Evolutionary conservation across 768 basidiomycete genomes (phyloP), one percentile per base, ranked within the genome.

Genomic region (Xerocomellus amylosporus): DNA sequence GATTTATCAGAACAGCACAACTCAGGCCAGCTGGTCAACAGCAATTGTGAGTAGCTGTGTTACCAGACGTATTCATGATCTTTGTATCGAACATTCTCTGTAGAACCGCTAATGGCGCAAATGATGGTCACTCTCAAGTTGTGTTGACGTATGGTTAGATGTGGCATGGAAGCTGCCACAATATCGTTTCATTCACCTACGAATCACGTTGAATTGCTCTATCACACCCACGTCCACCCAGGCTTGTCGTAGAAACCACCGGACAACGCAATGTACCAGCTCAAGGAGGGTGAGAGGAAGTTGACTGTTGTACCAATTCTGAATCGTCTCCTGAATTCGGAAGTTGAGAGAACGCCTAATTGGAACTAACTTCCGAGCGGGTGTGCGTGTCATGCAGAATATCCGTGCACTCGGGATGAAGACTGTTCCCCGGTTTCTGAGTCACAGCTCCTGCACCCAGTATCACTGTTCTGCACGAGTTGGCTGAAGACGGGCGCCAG

Each of bases 21-120:
- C 17, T 40, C 26, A 10, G 24, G 24, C 4, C 24, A 24, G 24
- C 24, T 14, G 19, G 8, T 58, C 26, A 36, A 40, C 7, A 19
- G 28, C 12, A 41, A 28, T 17, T 45, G 46, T 49, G 34, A 46
- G 51, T 26, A 42, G 57, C 51, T 49, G 58, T 58, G 28, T 43
- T n/a, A 41, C 20, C n/a, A 22, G 6, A 28, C 8, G 30, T 17
- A n/a, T 46, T 30, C 33, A 28, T 40, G 24, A 30, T 34, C 17
- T 5, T 22, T 15, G 10, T 24, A 24, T 20, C n/a, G 5, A 8
- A 14, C 17, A 7, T 5, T 40, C 45, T 38, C 40, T 44, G 48
- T 51, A 46, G 43, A 39, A 22, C 12, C 20, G 20, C 49, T 14
- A 26, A 37, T 10, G 20, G 10, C 13, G 14, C 26, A 36, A 51